Conservation (phyloP, 805 yeast species). For the Wickerhamiella sorbophila region DNA sequence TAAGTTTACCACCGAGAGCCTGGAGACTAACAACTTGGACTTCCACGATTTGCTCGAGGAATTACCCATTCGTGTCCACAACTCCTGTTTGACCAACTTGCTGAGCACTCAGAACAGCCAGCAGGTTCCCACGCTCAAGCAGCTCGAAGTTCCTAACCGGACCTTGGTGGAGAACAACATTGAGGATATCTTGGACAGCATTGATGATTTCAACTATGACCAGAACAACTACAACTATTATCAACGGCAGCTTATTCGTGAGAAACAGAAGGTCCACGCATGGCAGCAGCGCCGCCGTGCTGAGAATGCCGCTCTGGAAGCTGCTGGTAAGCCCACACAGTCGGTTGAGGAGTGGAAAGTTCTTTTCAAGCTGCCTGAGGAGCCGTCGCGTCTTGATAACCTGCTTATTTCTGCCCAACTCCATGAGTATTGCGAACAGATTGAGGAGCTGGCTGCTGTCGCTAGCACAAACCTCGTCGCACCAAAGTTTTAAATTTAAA, state of each 20-base stretch:
- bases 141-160: conserved; percentile 31
- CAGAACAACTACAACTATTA: conserved; percentile 68
- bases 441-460: conserved; percentile 55
- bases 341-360: conserved; percentile 50
- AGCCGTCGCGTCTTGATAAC: conserved; percentile 63
- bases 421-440: conserved; percentile 53
- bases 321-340: conserved; percentile 37
- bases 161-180: conserved; percentile 32
- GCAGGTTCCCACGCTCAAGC: conserved; percentile 21
- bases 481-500: not conserved
- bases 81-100: conserved; percentile 51
- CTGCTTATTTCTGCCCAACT: conserved; percentile 54
- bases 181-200: conserved; percentile 50
- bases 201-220: conserved; percentile 64
- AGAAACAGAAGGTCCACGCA: conserved; percentile 50
- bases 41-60: conserved; percentile 59
- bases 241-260: conserved; percentile 63
- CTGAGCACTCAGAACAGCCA: conserved; percentile 27
- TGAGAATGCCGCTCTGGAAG: conserved; percentile 48
- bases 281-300: conserved; percentile 60
- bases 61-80: conserved; percentile 48
- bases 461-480: conserved; percentile 51
- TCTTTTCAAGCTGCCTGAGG: conserved; percentile 51
- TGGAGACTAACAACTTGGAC: conserved; percentile 45
- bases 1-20: conserved; percentile 50